These are phyloP conservation scores for Podospora pseudoanserina DNA, from an alignment of 495 filamentous ascomycete species.

Conservation along the genomic window DNA sequence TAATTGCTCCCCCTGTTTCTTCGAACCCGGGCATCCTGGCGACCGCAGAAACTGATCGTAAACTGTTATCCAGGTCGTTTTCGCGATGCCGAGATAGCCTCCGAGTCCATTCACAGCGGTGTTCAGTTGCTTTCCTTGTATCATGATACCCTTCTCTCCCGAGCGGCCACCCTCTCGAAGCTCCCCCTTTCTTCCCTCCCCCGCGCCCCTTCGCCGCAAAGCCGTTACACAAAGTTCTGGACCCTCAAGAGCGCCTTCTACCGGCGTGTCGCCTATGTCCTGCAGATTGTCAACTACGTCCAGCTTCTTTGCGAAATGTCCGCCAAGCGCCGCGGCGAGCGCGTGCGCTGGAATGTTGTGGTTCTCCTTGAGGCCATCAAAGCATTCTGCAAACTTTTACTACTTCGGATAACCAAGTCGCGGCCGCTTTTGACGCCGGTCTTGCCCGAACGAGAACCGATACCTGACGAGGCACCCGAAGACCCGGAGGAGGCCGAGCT, in stretches of 20 bases:
- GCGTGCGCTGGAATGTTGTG: slow-evolving; percentile 82
- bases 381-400: slow-evolving; percentile 75
- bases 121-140: slow-evolving; percentile 90
- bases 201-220: slow-evolving; percentile 66
- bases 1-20: slow-evolving; percentile 33
- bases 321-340: slow-evolving; percentile 79
- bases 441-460: slow-evolving; percentile 78
- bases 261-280: slow-evolving; percentile 66
- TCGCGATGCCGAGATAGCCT: slow-evolving; percentile 88
- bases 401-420: slow-evolving; percentile 79
- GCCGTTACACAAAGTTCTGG: slow-evolving; percentile 90
- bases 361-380: slow-evolving; percentile 83
- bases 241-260: slow-evolving; percentile 70
- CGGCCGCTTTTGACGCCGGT: slow-evolving; percentile 80
- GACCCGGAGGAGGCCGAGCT: slow-evolving; percentile 40
- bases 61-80: slow-evolving; percentile 64
- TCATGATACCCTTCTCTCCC: slow-evolving; percentile 83
- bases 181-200: slow-evolving; percentile 39
- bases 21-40: background rate
- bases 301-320: slow-evolving; percentile 83
- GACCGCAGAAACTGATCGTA: slow-evolving; percentile 16
- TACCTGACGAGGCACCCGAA: slow-evolving; percentile 51
- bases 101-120: slow-evolving; percentile 84
- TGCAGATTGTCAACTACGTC: slow-evolving; percentile 90
- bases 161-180: slow-evolving; percentile 51